phyloP scores from a whole-genome alignment of 177 flowering plant genomes.

The Vitis hybrid region DNA sequence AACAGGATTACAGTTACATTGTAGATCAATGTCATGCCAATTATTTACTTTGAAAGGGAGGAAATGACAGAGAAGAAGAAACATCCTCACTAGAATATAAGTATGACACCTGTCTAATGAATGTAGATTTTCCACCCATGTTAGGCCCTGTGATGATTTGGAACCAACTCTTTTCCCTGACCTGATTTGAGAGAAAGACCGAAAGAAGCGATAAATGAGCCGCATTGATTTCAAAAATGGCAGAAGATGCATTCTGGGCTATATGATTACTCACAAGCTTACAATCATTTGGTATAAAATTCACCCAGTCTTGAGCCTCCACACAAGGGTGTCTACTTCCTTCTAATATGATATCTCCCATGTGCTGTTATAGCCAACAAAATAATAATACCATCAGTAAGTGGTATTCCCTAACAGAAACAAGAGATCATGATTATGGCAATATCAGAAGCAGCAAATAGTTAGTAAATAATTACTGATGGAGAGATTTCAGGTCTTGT shows the following conservation, averaged over 20 bases:
- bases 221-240: background rate
- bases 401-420: background rate
- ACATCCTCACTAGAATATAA: background rate
- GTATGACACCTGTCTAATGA: conserved; percentile 80
- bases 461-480: conserved; percentile 48
- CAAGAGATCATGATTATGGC: conserved; percentile 3
- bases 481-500: conserved; percentile 82
- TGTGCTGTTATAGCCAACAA: conserved; percentile 52
- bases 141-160: conserved; percentile 98
- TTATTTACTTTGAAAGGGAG: background rate
- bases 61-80: background rate
- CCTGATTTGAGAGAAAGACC: conserved; percentile 35
- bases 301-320: conserved; percentile 99
- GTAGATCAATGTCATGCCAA: background rate
- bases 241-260: conserved; percentile 6
- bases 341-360: conserved; percentile 83
- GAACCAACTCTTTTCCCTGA: conserved; percentile 92
- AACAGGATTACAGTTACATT: background rate
- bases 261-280: conserved; percentile 62
- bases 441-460: conserved; percentile 10
- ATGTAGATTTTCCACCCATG: conserved; percentile 99
- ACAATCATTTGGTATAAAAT: conserved; percentile 98
- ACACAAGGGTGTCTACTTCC: conserved; percentile 98
- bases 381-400: conserved; percentile 3
- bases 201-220: conserved; percentile 4